A percentile compares a stretch with the other conserved stretches of the same genome.
phyloP scores from a whole-genome alignment of 2,329 filamentous ascomycete species.

The Leptographium radiaticola region DNA sequence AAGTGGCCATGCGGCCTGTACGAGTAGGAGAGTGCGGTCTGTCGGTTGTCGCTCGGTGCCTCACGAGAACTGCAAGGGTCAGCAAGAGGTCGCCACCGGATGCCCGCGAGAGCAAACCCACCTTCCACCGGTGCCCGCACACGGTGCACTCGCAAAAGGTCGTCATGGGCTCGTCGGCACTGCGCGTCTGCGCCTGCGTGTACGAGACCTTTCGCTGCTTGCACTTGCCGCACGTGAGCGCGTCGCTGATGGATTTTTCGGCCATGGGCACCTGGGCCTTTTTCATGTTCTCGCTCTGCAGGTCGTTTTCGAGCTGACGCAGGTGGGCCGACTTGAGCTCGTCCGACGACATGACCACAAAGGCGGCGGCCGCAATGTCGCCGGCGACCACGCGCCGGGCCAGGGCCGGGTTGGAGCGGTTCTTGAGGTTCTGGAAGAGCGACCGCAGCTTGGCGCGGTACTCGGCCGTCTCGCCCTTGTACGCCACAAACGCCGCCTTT shows the following conservation, averaged over 20 bases:
- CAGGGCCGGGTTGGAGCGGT: conserved; percentile 70
- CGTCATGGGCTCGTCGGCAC: conserved; percentile 87
- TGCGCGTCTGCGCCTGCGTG: conserved; percentile 87
- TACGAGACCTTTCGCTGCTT: conserved; percentile 91
- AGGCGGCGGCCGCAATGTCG: conserved; percentile 56
- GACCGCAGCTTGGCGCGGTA: conserved; percentile 88
- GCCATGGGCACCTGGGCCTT: conserved; percentile 89
- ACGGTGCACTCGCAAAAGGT: conserved; percentile 61
- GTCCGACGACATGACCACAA: conserved; percentile 78
- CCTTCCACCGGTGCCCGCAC: conserved; percentile 62
- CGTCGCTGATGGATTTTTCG: conserved; percentile 80
- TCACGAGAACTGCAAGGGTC: background rate
- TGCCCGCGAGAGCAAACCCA: conserved; percentile 21
- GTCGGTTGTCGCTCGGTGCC: background rate
- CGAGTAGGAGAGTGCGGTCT: too few species aligned
- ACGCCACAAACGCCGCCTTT: conserved; percentile 55
- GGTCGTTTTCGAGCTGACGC: conserved; percentile 58
- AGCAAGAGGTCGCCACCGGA: background rate
- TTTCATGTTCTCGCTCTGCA: conserved; percentile 90
- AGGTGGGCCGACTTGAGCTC: conserved; percentile 84
- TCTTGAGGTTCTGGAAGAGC: conserved; percentile 89
- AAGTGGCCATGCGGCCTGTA: background rate
- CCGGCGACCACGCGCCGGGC: conserved; percentile 63
- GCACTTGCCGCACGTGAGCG: conserved; percentile 82
- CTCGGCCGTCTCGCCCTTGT: conserved; percentile 55